A percentile compares a stretch with the other conserved stretches of the same genome.
These are phyloP conservation scores for Syzygium syzygioides DNA, from an alignment of 441 rosid species.

Conservation along the genomic window DNA sequence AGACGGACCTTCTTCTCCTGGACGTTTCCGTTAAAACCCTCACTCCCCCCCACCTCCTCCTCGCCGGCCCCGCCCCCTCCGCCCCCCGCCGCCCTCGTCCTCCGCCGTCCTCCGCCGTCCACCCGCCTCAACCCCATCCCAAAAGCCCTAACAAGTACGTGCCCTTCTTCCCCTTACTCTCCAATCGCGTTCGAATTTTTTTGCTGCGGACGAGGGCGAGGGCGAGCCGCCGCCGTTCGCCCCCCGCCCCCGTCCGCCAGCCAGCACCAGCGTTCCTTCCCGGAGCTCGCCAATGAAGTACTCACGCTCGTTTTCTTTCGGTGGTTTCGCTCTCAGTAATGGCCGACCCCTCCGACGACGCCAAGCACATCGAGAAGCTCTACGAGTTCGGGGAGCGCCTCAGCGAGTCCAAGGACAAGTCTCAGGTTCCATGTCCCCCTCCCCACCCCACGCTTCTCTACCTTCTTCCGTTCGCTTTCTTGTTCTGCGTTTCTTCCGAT, in stretches of 20 bases:
- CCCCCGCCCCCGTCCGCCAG: background rate
- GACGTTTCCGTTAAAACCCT: background rate
- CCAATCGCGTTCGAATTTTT: background rate
- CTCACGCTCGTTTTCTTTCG: background rate
- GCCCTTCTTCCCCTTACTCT: background rate
- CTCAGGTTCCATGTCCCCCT: constrained; percentile 43
- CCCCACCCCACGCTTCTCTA: background rate
- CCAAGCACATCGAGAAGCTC: constrained; percentile 81
- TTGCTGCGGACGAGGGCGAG: background rate
- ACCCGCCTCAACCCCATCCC: background rate
- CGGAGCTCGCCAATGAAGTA: background rate
- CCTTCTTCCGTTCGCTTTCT: constrained; percentile 6
- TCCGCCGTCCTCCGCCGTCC: background rate
- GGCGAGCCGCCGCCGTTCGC: background rate
- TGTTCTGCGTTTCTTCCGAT: background rate
- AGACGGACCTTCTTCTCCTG: background rate
- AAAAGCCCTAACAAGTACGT: background rate
- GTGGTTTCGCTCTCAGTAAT: background rate
- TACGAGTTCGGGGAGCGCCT: constrained; percentile 95
- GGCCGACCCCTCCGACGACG: constrained; percentile 38
- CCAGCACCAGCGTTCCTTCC: background rate
- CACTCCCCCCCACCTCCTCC: background rate
- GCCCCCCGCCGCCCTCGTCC: background rate
- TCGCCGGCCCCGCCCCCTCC: background rate
- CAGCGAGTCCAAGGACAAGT: constrained; percentile 89